Evolutionary conservation across 1,284 basidiomycete species (phyloP), one percentile per base, ranked within the genome.

Genomic region (Pterulicium gracile): DNA sequence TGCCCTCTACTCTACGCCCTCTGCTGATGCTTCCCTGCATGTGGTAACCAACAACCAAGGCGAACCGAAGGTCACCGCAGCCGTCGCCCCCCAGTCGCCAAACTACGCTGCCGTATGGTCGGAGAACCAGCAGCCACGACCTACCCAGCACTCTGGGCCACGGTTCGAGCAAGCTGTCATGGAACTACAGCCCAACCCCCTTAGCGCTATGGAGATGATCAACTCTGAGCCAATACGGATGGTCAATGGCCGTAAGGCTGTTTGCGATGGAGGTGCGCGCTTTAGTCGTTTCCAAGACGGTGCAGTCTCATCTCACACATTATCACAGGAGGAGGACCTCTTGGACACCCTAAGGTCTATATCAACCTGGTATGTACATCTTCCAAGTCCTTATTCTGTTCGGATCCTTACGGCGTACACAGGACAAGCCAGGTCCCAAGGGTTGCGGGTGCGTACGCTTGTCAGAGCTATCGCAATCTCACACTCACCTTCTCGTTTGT

Each of bases 291-390:
- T n/a, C n/a, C n/a, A n/a, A n/a, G n/a, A n/a, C 35, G 27, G 34
- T 46, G 36, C 22, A 34, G 4, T 45, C 42, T 50, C 32, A 21
- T 47, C 41, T 24, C 49, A 47, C 49, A 23, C 34, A 13, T 13
- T 24, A 32, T 44, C 48, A 12, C 54, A 98, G 94, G 94, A 64
- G 83, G 81, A 63, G 95, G 95, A n/a, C 79, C 95, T 43, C 76
- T 98, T 24, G 95, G 95, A 42, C 95, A 98, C 63, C 95, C 95
- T 13, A 93, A 91, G 72, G 83, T 98, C 54, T 98, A 79, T 61
- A 95, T 98, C 66, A 98, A 97, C 72, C 65, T 97, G 61, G 93
- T 88, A 55, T 49, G 81, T 60, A 36, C 49, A 44, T 45, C 13
- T 44, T 35, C 20, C 35, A 54, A 43, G 47, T 46, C 21, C 45